Evolutionary conservation across 2,329 filamentous ascomycete species (phyloP), one percentile per base, ranked within the genome.

Genomic region (Fusarium nelsonii): DNA sequence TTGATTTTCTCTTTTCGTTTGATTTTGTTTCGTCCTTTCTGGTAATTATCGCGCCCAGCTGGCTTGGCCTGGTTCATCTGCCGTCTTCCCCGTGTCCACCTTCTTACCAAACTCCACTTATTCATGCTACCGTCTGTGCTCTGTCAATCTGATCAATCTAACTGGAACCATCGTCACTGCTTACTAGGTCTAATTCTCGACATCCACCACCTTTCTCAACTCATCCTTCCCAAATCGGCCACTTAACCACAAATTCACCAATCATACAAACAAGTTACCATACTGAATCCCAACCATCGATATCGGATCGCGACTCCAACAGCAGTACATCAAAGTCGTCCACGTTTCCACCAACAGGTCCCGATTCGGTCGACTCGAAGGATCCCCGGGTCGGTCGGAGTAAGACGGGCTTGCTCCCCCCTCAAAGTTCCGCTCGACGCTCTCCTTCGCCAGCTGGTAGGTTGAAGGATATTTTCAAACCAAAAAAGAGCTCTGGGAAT

Each of bases 361-460:
- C 70, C 49, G 73, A 72, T 52, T 73, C 70, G 40, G 58, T 63
- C 52, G 73, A 75, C 39, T 64, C 69, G 20, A 75, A 64, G 52
- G 70, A 75, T 16, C 62, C 51, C 66, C 72, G 72, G 58, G 54
- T 75, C 59, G 61, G 73, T 52, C 73, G 73, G 55, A 73, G 70
- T 57, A 75, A 73, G 65, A 75, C 73, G 33, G 58, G 70, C 39
- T 60, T 75, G 43, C 52, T 72, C 15, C 73, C 73, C 57, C 73
- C 73, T 23, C 75, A 74, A 69, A 81, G 78, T 72, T 81, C 81
- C 63, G 76, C 80, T 45, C 85, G 85, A 70, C 87, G 91, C 63
- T 88, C 88, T 26, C 84, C 87, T 20, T 94, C 93, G 11, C 91
- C 92, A 12, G 88, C 87, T 52, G 87, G 89, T 74, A 92, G 90